phyloP scores from a whole-genome alignment of 768 basidiomycete species.

The Hericium coralloides region DNA sequence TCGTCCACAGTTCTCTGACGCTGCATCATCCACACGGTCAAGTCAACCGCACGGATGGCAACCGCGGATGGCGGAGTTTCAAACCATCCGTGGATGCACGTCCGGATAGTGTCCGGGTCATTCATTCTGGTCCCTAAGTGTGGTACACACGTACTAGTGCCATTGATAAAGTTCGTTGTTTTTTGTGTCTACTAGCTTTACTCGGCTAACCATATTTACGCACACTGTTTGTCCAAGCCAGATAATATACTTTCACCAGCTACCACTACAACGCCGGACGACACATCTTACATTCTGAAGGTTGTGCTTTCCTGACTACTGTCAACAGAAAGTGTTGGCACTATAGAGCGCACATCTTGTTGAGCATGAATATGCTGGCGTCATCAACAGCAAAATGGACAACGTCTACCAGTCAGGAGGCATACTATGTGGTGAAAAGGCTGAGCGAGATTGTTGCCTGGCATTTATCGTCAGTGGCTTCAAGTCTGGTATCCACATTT shows the following conservation, averaged over 20 bases:
- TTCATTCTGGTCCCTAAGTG: too few species aligned
- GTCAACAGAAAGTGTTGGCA: conserved; percentile 60
- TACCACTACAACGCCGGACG: conserved; percentile 79
- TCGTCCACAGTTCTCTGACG: too few species aligned
- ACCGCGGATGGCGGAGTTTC: too few species aligned
- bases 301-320: conserved; percentile 68
- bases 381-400: conserved; percentile 81
- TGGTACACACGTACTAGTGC: conserved; percentile 87
- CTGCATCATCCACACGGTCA: too few species aligned
- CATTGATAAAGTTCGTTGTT: conserved; percentile 71
- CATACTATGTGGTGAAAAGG: conserved; percentile 53
- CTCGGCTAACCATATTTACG: conserved; percentile 36
- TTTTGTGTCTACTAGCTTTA: not conserved
- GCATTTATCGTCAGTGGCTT: conserved; percentile 68
- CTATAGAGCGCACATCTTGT: conserved; percentile 49
- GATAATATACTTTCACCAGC: conserved; percentile 58
- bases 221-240: conserved; percentile 73
- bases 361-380: conserved; percentile 73
- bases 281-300: conserved; percentile 94
- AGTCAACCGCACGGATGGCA: too few species aligned
- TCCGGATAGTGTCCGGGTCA: too few species aligned
- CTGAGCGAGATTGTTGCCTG: conserved; percentile 69
- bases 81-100: too few species aligned
- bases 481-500: not conserved
- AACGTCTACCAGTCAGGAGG: conserved; percentile 66